Evolutionary conservation across 106 monocot genomes (phyloP).

Genomic region (Dioscorea dumetorum): DNA sequence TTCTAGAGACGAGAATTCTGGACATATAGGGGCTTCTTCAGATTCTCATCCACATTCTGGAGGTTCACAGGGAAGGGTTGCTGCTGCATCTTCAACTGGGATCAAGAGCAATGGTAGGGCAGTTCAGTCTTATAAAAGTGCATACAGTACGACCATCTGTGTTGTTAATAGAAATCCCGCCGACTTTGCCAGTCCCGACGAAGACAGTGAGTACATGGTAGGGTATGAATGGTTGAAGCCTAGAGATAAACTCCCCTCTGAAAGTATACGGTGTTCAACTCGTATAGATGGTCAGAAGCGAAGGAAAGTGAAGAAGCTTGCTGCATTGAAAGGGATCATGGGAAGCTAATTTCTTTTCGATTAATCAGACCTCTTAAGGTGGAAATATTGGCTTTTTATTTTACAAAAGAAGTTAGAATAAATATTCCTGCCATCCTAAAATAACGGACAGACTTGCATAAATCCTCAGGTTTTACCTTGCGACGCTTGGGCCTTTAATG

Average conservation of each 20-base stretch:
- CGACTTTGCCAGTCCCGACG: slow-evolving; percentile 60
- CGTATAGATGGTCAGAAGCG: slow-evolving; percentile 9
- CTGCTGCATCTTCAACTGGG: slow-evolving; percentile 1
- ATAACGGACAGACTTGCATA: too few relatives aligned
- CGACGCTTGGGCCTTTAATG: too few relatives aligned
- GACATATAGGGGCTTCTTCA: neutral
- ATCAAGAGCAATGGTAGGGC: slow-evolving; percentile 15
- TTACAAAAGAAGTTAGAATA: too few relatives aligned
- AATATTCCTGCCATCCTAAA: too few relatives aligned
- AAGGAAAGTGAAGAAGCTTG: slow-evolving; percentile 29
- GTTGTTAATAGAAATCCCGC: slow-evolving; percentile 83
- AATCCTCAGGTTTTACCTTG: too few relatives aligned
- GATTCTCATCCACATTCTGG: neutral
- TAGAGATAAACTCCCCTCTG: slow-evolving; percentile 1
- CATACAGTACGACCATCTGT: slow-evolving; percentile 28
- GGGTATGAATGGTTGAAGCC: slow-evolving; percentile 14
- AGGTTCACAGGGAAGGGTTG: slow-evolving; percentile 1
- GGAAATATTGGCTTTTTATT: neutral
- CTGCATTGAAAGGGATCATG: slow-evolving; percentile 20
- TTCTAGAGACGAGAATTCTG: slow-evolving; percentile 8
- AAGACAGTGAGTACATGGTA: slow-evolving; percentile 61
- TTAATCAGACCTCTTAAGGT: neutral
- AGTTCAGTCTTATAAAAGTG: slow-evolving; percentile 12
- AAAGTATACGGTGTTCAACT: neutral
- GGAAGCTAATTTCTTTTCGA: slow-evolving; percentile 7